phyloP scores from a whole-genome alignment of 768 basidiomycete species.

The Pholiota conissans region DNA sequence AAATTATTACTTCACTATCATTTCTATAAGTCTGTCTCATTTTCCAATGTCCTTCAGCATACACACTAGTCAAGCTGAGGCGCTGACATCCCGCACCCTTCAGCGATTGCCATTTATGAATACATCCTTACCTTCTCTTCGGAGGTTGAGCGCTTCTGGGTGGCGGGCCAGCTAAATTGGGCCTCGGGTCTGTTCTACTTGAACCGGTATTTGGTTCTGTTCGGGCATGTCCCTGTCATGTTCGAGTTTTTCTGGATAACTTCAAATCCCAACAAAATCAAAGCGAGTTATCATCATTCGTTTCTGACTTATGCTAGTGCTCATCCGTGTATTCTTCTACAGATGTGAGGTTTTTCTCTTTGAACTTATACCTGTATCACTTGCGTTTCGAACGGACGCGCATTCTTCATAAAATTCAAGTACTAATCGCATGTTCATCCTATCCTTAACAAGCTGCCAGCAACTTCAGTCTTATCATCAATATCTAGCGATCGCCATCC shows the following conservation, averaged over 20 bases:
- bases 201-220: conserved; percentile 41
- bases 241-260: conserved; percentile 33
- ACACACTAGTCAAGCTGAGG: background rate
- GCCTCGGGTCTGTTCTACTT: conserved; percentile 37
- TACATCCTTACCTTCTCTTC: conserved; percentile 41
- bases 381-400: conserved; percentile 3
- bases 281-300: conserved; percentile 18
- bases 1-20: conserved; percentile 22
- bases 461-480: conserved; percentile 34
- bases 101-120: conserved; percentile 45
- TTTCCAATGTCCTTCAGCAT: background rate
- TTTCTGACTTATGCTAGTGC: too few relatives aligned
- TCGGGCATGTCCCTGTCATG: conserved; percentile 37
- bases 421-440: background rate
- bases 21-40: conserved; percentile 27
- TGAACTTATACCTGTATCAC: background rate
- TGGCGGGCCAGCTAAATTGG: conserved; percentile 35
- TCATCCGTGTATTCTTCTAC: too few relatives aligned
- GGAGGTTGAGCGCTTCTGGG: conserved; percentile 49
- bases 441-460: conserved; percentile 29
- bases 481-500: conserved; percentile 31
- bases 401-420: too few relatives aligned
- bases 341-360: too few relatives aligned
- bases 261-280: conserved; percentile 22
- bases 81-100: too few relatives aligned